phyloP scores from a whole-genome alignment of 2,329 filamentous ascomycete genomes.

The Achaetomium macrosporum region DNA sequence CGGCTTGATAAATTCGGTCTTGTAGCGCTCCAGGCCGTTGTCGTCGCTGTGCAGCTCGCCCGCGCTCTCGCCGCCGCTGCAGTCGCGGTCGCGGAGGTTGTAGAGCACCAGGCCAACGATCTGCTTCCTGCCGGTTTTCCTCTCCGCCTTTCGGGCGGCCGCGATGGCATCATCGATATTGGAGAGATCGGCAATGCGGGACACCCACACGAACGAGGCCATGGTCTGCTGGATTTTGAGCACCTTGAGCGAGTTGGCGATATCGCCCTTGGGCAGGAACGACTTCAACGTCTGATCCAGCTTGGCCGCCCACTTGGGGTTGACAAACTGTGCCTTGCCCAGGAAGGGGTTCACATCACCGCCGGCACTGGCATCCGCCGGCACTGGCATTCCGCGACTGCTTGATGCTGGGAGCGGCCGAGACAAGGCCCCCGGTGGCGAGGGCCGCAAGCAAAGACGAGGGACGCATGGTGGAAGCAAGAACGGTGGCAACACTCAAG shows the following conservation, averaged over 20 bases:
- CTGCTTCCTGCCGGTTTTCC: slow-evolving; percentile 32
- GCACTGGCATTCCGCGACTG: not conserved
- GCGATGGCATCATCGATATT: slow-evolving; percentile 37
- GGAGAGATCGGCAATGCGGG: slow-evolving; percentile 31
- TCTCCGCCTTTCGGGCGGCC: slow-evolving; percentile 33
- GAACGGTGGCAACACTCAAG: no score
- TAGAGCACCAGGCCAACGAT: slow-evolving; percentile 41
- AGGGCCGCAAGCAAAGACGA: slow-evolving; percentile 19
- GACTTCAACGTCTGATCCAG: slow-evolving; percentile 34
- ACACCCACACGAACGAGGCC: slow-evolving; percentile 40
- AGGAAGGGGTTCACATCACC: slow-evolving; percentile 38
- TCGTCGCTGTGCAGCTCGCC: slow-evolving; percentile 36
- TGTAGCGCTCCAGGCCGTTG: slow-evolving; percentile 36
- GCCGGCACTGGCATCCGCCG: not conserved
- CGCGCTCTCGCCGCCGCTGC: slow-evolving; percentile 37
- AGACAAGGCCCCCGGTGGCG: slow-evolving; percentile 17
- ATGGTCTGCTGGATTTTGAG: slow-evolving; percentile 34
- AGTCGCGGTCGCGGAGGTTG: slow-evolving; percentile 41
- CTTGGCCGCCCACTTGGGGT: slow-evolving; percentile 38
- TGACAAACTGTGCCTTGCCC: slow-evolving; percentile 42
- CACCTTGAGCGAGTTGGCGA: slow-evolving; percentile 33
- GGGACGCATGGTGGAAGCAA: slow-evolving; percentile 19
- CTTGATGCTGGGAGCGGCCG: slow-evolving; percentile 15
- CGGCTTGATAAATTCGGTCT: slow-evolving; percentile 35
- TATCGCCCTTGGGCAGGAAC: slow-evolving; percentile 34